Percentiles rank a stretch among this genome's conserved stretches.
Conservation (phyloP, 805 yeast genomes). For the Lachancea sp. region DNA sequence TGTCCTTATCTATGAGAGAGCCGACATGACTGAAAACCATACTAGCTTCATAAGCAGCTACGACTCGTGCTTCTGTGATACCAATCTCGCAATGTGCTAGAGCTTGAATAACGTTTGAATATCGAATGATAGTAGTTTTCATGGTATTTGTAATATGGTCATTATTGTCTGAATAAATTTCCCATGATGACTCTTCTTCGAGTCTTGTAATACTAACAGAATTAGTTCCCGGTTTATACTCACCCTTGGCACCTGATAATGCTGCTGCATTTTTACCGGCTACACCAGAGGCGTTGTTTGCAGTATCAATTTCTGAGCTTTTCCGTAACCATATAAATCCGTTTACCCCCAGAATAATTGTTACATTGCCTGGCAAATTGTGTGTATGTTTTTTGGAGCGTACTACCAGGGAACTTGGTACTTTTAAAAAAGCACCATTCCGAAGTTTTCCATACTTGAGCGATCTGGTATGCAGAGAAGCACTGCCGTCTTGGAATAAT, state of each 20-base stretch:
- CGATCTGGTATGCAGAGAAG: slow-evolving; percentile 91
- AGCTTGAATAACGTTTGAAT: slow-evolving; percentile 76
- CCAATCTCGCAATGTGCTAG: slow-evolving; percentile 82
- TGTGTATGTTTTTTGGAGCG: slow-evolving; percentile 85
- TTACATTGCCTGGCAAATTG: slow-evolving; percentile 89
- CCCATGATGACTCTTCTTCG: slow-evolving; percentile 92
- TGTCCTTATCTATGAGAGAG: slow-evolving; percentile 63
- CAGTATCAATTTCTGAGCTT: slow-evolving; percentile 38
- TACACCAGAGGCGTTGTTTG: slow-evolving; percentile 27
- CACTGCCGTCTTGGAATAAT: slow-evolving; percentile 82
- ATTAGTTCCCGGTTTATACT: slow-evolving; percentile 34
- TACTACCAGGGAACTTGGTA: slow-evolving; percentile 76
- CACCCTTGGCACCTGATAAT: slow-evolving; percentile 16
- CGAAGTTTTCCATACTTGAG: slow-evolving; percentile 91
- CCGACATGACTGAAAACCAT: slow-evolving; percentile 67
- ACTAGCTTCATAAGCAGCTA: slow-evolving; percentile 84
- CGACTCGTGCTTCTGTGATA: slow-evolving; percentile 72
- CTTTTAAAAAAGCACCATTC: slow-evolving; percentile 76
- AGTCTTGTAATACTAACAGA: slow-evolving; percentile 70
- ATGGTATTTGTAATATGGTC: slow-evolving; percentile 57
- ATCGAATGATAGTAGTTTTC: slow-evolving; percentile 73
- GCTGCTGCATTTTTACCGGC: slow-evolving; percentile 25
- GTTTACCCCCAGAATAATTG: slow-evolving; percentile 85
- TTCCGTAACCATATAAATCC: slow-evolving; percentile 91
- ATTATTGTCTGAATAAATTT: slow-evolving; percentile 86